Evolutionary conservation across 148 eudicot species (phyloP), one percentile per base, ranked within the genome.

Genomic region (Camellia lanceoleosa): DNA sequence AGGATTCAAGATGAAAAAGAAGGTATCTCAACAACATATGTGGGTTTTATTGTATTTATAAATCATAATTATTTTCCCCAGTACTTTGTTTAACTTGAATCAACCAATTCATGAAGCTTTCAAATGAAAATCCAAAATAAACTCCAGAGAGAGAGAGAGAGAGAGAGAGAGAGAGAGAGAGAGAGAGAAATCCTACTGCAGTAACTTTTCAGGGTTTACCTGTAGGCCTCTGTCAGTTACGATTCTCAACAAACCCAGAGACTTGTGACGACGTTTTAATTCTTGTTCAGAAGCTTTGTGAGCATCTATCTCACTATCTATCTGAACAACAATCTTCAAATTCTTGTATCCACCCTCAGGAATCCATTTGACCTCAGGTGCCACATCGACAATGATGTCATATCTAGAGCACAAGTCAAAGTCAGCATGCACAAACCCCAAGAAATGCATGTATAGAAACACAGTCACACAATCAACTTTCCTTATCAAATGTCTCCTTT

Each of bases 271-370:
- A 77, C 95, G 93, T 68, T 76, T 87, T 71, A 96, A 83, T 86
- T 96, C 99, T 81, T 87, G 85, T 81, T 94, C 94, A 74, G 92
- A 81, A 64, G 95, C 94, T 78, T 82, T 82, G 72, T 87, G 88
- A 73, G 98, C 99, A 86, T 90, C 84, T 85, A 96, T 94, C 20
- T 96, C 99, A 73, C 86, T 94, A 77, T 92, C 99, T 76, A 96
- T 84, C 89, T 96, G 97, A 85, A 96, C 97, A 77, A 87, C 90
- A 70, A 92, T 84, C 78, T 94, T 94, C 77, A 96, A 83, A 81
- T 91, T 90, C 91, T 90, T 92, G 88, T 96, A 96, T 67, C 92
- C 97, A 80, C 92, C 81, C 84, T 96, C 95, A 56, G 97, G 89
- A 85, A 56, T 82, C 99, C 99, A 96, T 82, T 75, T 94, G 81